phyloP scores from a whole-genome alignment of 352 stramenopile genomes.

The Pythium vanterpoolii region DNA sequence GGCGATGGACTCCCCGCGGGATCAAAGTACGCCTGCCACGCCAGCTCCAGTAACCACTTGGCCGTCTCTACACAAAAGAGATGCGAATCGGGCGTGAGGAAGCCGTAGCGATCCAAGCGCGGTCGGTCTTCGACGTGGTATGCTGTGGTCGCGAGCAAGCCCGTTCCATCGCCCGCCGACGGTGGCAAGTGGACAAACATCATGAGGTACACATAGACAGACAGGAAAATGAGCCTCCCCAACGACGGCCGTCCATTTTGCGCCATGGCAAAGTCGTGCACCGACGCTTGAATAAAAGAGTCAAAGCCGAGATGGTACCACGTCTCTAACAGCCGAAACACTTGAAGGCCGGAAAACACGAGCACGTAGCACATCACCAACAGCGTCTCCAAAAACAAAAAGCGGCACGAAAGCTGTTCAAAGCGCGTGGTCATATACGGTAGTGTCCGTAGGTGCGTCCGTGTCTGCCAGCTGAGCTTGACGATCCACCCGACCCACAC shows the following conservation, averaged over 20 bases:
- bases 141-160: constrained; percentile 58
- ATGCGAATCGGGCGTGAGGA: constrained; percentile 62
- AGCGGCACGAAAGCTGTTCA: constrained; percentile 86
- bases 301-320: constrained; percentile 70
- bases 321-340: constrained; percentile 53
- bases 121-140: constrained; percentile 71
- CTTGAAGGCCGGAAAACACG: constrained; percentile 60
- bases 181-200: constrained; percentile 83
- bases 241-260: constrained; percentile 53
- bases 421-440: constrained; percentile 86
- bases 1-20: constrained; percentile 68
- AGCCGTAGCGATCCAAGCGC: constrained; percentile 57
- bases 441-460: constrained; percentile 55
- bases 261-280: constrained; percentile 64
- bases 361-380: constrained; percentile 75
- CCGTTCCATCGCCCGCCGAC: constrained; percentile 38
- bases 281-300: constrained; percentile 62
- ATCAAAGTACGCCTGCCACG: constrained; percentile 88
- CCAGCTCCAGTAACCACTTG: constrained; percentile 74
- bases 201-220: constrained; percentile 78
- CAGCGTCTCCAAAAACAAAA: constrained; percentile 72
- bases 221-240: constrained; percentile 74
- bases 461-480: constrained; percentile 50
- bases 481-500: constrained; percentile 75
- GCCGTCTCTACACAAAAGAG: constrained; percentile 88